Evolutionary conservation across 768 basidiomycete species (phyloP), one percentile per base, ranked within the genome.

Genomic region (Termitomyces sp.): DNA sequence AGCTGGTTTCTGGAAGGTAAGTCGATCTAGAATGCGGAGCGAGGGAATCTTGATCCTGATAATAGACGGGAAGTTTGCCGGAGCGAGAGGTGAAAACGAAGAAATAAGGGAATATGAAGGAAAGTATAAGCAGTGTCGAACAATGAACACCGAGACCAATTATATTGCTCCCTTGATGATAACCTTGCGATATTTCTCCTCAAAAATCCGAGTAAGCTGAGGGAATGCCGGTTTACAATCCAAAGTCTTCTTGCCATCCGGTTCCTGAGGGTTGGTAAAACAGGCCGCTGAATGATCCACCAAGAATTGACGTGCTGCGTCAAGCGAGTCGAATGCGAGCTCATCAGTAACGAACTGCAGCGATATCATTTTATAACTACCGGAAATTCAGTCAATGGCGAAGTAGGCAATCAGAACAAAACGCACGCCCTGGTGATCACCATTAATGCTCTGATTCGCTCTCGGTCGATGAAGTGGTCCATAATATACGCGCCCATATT

Each of bases 401-500:
- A n/a, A 49, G 38, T 58, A 43, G 54, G 21, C 23, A 10, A 31
- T 26, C 6, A 40, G 26, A 48, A 33, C 31, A 10, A 23, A 37
- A 81, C 95, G 66, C 64, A 98, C 97, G 91, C 89, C 82, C 90
- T 97, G 31, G 91, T 83, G 75, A 99, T 95, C 62, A 89, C 84
- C 67, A 93, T 83, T 59, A 99, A 70, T 1, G 94, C 94, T 57
- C 84, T 83, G 55, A 89, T 81, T 57, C 97, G 77, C 74, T 98
- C 97, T 64, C 97, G 82, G 65, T 86, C 84, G 65, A 98, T 89
- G 70, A 98, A 98, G 70, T 98, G 94, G 72, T 98, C 97, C 92
- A 99, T 97, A 66, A 99, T 94, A 71, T 98, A 98, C 53, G 84
- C 94, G 40, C 94, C 93, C 97, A 98, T 98, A 67, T 96, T 94